Percentiles rank a stretch among this genome's conserved stretches.
phyloP scores from a whole-genome alignment of 2,329 filamentous ascomycete genomes.

The Teratosphaeria viscida region DNA sequence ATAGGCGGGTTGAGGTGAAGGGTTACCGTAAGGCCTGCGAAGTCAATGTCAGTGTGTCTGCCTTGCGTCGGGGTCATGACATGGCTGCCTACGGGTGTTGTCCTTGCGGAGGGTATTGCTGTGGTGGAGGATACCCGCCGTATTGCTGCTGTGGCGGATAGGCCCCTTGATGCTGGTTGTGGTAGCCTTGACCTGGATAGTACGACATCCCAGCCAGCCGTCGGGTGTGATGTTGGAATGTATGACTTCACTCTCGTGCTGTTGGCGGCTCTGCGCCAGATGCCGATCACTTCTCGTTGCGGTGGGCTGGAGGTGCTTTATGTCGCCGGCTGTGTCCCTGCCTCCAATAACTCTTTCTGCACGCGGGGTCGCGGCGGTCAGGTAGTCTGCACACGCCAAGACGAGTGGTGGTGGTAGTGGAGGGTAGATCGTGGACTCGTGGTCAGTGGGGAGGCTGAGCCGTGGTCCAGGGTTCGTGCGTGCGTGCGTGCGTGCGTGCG shows the following conservation, averaged over 20 bases:
- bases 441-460: conserved; percentile 1
- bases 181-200: conserved; percentile 24
- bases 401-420: neutral
- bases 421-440: neutral
- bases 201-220: conserved; percentile 15
- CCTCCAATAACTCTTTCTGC: neutral
- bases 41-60: neutral
- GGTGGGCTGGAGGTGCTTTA: conserved; percentile 1
- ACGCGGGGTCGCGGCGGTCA: neutral
- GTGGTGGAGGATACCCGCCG: conserved; percentile 19
- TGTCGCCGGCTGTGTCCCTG: neutral
- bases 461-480: neutral
- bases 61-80: neutral
- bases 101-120: conserved; percentile 15
- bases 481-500: neutral
- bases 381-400: neutral
- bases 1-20: conserved; percentile 31
- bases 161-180: conserved; percentile 17
- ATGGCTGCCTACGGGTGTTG: neutral
- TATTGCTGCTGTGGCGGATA: conserved; percentile 15
- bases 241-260: neutral
- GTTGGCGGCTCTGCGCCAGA: conserved; percentile 1
- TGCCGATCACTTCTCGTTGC: conserved; percentile 5
- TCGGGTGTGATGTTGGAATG: neutral
- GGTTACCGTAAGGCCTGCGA: conserved; percentile 18